Base-by-base conservation (phyloP, 805 yeast species). In the Teunomyces lycoperdinae region DNA sequence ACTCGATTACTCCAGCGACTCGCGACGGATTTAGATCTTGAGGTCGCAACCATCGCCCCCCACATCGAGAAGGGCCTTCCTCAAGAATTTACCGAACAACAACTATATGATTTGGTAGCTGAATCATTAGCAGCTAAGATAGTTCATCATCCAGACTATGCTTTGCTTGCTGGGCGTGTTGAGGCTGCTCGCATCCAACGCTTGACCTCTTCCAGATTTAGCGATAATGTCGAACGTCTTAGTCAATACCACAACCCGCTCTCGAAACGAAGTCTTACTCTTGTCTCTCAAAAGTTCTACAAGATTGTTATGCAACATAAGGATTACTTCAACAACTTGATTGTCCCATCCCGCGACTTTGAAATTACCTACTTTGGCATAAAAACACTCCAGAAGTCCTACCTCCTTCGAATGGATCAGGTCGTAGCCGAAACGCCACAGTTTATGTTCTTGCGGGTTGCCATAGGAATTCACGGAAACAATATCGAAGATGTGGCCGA, bases 391-490 rank as follows among this genome's bases (percentile, higher is more conserved):
- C 90, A 87, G 67, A 85, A 91, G 61, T 85, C 97, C 2, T 92
- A 92, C 62, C 70, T 92, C 44, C 70, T 92, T 42, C 79, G 82
- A 57, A 70, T 82, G 10, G 50, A 61, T 50, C 55, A 53, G 2
- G 42, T 68, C 47, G 79, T 85, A n/a, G 85, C 85, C 43, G 99
- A 92, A 72, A 86, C 96, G 42, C 97, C 97, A 3, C 97, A 92
- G 68, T 95, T 79, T 62, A 66, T 92, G 75, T 79, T 89, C 53
- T 81, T 92, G 86, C 80, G 99, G 63, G 98, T 92, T 9, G 84
- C 97, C 13, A 70, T 92, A 14, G 97, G 97, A 35, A 89, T 92
- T 47, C 97, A 92, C 61, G 87, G 86, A 34, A 69, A 70, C 40
- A 79, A 87, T 62, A 68, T 89, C 17, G 78, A 77, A 35, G 71